phyloP scores from a whole-genome alignment of 805 yeast species.

The Zygoascus tannicola region DNA sequence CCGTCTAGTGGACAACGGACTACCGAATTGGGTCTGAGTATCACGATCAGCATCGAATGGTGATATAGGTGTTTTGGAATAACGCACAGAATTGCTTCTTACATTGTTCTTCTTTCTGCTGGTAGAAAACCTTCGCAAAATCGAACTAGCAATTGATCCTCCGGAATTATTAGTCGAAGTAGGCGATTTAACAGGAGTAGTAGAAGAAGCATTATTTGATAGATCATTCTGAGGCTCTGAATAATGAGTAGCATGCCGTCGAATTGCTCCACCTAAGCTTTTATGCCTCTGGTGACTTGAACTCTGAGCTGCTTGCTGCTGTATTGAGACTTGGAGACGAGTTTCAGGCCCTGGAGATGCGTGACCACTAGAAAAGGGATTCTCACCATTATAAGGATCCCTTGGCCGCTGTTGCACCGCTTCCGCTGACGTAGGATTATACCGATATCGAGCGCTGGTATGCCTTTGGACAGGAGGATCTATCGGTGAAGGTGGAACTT shows the following conservation, averaged over 20 bases:
- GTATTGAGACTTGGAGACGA: not conserved
- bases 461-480: not conserved
- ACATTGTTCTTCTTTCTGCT: not conserved
- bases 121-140: constrained; percentile 1
- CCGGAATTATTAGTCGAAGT: not conserved
- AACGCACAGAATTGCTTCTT: not conserved
- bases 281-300: not conserved
- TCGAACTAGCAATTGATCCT: constrained; percentile 1
- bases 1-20: not conserved
- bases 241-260: not conserved
- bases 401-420: not conserved
- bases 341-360: not conserved
- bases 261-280: not conserved
- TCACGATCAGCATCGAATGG: not conserved
- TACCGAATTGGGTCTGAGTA: not conserved
- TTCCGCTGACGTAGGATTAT: not conserved
- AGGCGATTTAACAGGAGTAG: not conserved
- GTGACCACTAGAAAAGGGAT: not conserved
- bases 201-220: not conserved
- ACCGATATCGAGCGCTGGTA: not conserved
- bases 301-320: not conserved
- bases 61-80: not conserved
- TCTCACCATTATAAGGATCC: not conserved
- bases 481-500: not conserved
- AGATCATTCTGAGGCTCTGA: not conserved